Evolutionary conservation across 129 eudicot species (phyloP), one percentile per base, ranked within the genome.

Genomic region (Silybum marianum): DNA sequence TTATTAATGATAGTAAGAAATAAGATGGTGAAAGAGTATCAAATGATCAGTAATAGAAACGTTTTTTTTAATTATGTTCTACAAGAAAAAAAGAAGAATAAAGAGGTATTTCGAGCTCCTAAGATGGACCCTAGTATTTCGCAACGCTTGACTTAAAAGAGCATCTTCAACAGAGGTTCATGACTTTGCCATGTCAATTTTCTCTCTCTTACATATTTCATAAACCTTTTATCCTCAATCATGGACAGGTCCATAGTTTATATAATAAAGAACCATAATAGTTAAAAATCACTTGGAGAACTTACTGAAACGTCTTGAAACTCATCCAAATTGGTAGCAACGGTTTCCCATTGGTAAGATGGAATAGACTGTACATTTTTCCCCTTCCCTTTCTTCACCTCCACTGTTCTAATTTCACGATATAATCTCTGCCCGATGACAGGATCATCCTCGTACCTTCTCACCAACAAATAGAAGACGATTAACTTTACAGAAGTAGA

Each of bases 381-480:
- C 19, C 94, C 97, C 83, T 93, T 96, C 60, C 91, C 99, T 84
- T 87, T 93, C 82, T 87, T 96, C 75, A 90, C 94, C 81, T 96
- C 99, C 66, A 93, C 93, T 75, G 88, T 90, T 63, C 97, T 91
- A 74, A 91, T 91, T 88, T 90, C 98, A 79, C 98, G 89, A 85
- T 96, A 96, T 77, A 96, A 85, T 78, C 99, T 82, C 74, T 96
- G 99, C 24, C 99, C 99, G 12, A 93, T 87, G 13, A 91, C 44
- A 4, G 92, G 93, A 81, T 96, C 99, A 83, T 96, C 96, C 85
- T 96, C 99, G 66, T 89, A 96, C 99, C 99, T 96, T 32, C 36
- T 88, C 58, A 83, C 1, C 16, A 65, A 58, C 68, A 77, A 69
- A 77, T 76, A 76, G 3, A 63, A 19, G 10, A 78, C 39, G 44